Evolutionary conservation across 768 basidiomycete genomes (phyloP), one percentile per base, ranked within the genome.

Genomic region (Chiua virens): DNA sequence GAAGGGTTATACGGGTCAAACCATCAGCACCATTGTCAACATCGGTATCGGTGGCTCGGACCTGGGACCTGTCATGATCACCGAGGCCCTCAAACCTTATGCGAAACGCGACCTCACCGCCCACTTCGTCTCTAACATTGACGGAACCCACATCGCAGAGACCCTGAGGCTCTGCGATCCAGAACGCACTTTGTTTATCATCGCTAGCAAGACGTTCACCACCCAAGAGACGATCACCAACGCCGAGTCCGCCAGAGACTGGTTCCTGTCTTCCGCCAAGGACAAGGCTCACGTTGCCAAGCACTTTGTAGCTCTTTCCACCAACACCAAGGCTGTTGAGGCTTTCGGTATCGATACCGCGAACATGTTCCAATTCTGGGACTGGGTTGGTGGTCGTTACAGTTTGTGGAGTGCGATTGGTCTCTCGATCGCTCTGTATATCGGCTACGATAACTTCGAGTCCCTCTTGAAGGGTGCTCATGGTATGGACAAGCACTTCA

Each of bases 301-400:
- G 75, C 97, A 99, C 77, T 99, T 99, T 67, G 95, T 98, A 36
- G 97, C 97, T 4, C 84, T 99, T 51, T 94, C 91, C 63, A 99
- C 97, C 50, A 99, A 99, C 72, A 92, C 92, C 45, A 81, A 86
- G 66, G 92, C 90, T 11, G 97, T 98, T 49, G 89, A 91, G 17
- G 83, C 79, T 3, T 99, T 99, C 64, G 97, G 97, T 37, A 99
- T 99, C 64, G 78, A 87, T 41, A 70, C 85, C 53, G 79, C 80
- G 59, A 98, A 98, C 76, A 99, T 99, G 95, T 99, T 99, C 83
- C 86, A 89, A 67, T 98, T 99, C 83, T 99, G 96, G 96, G 97
- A 98, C 73, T 99, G 97, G 97, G 97, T 99, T 56, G 97, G 97
- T 55, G 97, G 97, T 23, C 84, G 96, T 56, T 99, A 99, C 81